A percentile compares a stretch with the other conserved stretches of the same genome.
These are phyloP conservation scores for Persicaria tinctoria DNA, from an alignment of 148 eudicot species.

Conservation along the genomic window DNA sequence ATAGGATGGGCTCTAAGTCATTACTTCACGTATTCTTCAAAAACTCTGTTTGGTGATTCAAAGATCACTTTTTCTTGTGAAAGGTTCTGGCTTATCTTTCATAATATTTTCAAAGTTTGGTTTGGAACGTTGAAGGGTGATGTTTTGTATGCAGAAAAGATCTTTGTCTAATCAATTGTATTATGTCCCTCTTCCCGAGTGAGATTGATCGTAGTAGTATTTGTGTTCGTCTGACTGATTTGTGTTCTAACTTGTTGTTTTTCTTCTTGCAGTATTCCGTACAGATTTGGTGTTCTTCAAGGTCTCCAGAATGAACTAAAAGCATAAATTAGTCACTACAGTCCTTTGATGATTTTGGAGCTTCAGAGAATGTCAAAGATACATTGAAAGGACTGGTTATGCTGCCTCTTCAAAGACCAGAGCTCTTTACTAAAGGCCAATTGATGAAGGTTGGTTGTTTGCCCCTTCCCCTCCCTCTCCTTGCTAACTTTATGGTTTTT, in stretches of 20 bases:
- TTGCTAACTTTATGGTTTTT: not conserved
- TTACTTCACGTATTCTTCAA: slow-evolving; percentile 59
- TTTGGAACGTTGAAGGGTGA: not conserved
- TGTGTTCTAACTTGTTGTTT: not conserved
- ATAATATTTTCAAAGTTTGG: not conserved
- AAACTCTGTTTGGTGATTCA: slow-evolving; percentile 39
- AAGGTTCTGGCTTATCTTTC: slow-evolving; percentile 33
- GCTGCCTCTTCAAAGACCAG: slow-evolving; percentile 91
- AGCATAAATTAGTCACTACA: slow-evolving; percentile 73
- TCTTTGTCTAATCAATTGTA: not conserved
- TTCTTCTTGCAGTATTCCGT: slow-evolving; percentile 49
- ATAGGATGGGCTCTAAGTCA: slow-evolving; percentile 88
- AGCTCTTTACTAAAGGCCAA: slow-evolving; percentile 68
- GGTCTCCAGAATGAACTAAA: slow-evolving; percentile 67
- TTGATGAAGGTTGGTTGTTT: slow-evolving; percentile 47
- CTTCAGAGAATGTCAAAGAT: slow-evolving; percentile 70
- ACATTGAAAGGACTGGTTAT: slow-evolving; percentile 75
- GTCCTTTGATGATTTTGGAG: slow-evolving; percentile 90
- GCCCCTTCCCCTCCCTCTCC: not conserved
- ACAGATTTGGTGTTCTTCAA: slow-evolving; percentile 58
- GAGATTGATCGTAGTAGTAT: too few relatives aligned
- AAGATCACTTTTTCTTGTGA: slow-evolving; percentile 57
- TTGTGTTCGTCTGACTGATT: not conserved
- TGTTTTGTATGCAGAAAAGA: not conserved
- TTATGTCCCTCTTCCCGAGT: not conserved